A percentile compares a stretch with the other conserved stretches of the same genome.
phyloP scores from a whole-genome alignment of 306 rosid species.

The Macrotyloma uniflorum region DNA sequence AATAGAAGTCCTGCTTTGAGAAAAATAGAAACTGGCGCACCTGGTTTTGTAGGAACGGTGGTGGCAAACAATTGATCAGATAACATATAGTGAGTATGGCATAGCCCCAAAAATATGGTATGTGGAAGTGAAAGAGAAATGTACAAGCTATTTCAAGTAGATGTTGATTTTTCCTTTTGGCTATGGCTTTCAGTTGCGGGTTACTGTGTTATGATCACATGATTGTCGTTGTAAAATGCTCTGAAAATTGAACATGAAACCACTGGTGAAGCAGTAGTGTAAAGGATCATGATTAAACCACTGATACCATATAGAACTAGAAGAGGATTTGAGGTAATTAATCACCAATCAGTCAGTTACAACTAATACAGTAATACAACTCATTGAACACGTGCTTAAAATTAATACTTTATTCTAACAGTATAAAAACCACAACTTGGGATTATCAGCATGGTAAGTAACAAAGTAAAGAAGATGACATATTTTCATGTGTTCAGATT shows the following conservation, averaged over 20 bases:
- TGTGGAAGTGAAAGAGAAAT: not conserved
- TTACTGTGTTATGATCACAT: not conserved
- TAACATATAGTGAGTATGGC: not conserved
- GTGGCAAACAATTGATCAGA: not conserved
- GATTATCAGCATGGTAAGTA: slow-evolving; percentile 11
- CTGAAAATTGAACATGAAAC: not conserved
- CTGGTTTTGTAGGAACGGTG: not conserved
- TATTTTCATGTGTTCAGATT: slow-evolving; percentile 22
- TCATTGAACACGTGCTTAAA: not conserved
- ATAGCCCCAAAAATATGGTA: not conserved
- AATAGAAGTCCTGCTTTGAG: not conserved
- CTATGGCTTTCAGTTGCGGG: not conserved
- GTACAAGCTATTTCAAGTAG: not conserved
- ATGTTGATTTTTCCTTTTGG: not conserved
- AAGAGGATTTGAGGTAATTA: not conserved
- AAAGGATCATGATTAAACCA: not conserved
- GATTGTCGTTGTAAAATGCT: not conserved
- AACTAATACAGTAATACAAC: slow-evolving; percentile 8
- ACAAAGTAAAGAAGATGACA: not conserved
- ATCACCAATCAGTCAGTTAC: not conserved
- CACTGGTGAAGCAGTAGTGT: not conserved
- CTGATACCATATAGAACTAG: not conserved
- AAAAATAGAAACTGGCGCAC: not conserved
- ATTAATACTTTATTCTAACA: not conserved
- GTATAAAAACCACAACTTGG: not conserved